Evolutionary conservation across 306 rosid species (phyloP), one percentile per base, ranked within the genome.

Genomic region (Prosopis cineraria): DNA sequence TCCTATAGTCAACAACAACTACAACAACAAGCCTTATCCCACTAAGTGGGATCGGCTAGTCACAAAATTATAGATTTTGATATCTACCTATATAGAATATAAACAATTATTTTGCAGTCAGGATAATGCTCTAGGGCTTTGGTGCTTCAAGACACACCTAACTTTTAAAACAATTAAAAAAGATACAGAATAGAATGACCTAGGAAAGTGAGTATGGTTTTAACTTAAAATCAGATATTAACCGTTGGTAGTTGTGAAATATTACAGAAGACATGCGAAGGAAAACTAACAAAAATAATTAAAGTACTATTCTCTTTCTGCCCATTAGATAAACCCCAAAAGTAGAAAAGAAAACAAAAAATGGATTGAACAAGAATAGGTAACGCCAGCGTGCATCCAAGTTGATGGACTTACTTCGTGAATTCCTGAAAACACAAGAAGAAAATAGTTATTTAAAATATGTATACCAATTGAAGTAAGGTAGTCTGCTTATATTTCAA

Each of bases 351-450:
- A 50, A 63, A 17, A 20, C 20, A 16, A 84, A 68, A 25, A 70
- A 37, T 33, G 67, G 0, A 76, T 30, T 22, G 44, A 71, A 72
- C 7, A 66, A 62, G 7, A 16, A 62, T 45, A 37, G 37, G 39
- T 68, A 24, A 70, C 40, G 79, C 20, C 29, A 31, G 37, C 55
- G 80, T 5, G 73, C 70, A 76, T 79, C 88, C 60, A 24, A 73
- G 75, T 69, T 68, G 24, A 69, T 66, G 43, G 33, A 91, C 98
- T 88, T 88, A 96, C 99, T 90, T 96, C 99, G 40, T 96, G 99
- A 82, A 96, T 96, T 85, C 99, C 99, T 96, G 89, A 91, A 90
- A 85, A 84, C 47, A 81, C 2, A 58, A 25, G 34, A 19, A 79
- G 3, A 48, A 48, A 36, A 67, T 10, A 67, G 22, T 2, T 10